Conservation (phyloP, 768 basidiomycete genomes). For the Lactarius indigo region DNA sequence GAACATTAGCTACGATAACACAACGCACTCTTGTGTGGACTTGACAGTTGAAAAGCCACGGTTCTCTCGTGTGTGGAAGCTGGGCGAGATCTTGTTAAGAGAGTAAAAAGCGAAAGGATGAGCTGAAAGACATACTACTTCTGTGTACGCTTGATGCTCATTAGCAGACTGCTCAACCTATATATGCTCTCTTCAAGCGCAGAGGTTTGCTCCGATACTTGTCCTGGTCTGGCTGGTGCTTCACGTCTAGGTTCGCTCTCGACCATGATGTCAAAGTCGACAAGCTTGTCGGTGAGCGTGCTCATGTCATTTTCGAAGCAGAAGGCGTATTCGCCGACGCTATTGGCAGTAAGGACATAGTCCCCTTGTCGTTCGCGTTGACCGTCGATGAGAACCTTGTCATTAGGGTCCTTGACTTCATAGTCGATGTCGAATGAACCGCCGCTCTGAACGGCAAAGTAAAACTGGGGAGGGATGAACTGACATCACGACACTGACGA, state of each 20-base stretch:
- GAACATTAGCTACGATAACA: not conserved
- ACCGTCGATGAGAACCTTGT: conserved; percentile 85
- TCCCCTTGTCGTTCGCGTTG: conserved; percentile 91
- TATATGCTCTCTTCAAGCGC: conserved; percentile 95
- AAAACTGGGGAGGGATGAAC: conserved; percentile 59
- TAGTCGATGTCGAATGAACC: conserved; percentile 97
- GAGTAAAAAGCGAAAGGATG: not conserved
- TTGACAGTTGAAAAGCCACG: conserved; percentile 91
- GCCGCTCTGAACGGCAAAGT: conserved; percentile 97
- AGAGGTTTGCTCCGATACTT: conserved; percentile 89
- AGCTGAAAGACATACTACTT: conserved; percentile 64
- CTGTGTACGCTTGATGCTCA: conserved; percentile 89
- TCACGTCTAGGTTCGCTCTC: conserved; percentile 94
- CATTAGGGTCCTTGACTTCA: conserved; percentile 86
- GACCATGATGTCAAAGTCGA: conserved; percentile 97
- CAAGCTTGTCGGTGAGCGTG: conserved; percentile 87
- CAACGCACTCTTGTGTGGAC: conserved; percentile 76
- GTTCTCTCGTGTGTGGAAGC: conserved; percentile 93
- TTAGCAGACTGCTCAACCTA: conserved; percentile 80
- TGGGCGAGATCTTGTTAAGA: conserved; percentile 31
- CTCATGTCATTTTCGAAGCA: conserved; percentile 99
- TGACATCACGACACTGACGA: not conserved
- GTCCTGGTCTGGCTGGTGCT: conserved; percentile 81
- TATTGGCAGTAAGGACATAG: conserved; percentile 94
- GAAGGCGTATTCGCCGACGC: conserved; percentile 87